A percentile compares a stretch with the other conserved stretches of the same genome.
Conservation (phyloP, 83 land plant genomes). For the Diphasiastrum complanatum region DNA sequence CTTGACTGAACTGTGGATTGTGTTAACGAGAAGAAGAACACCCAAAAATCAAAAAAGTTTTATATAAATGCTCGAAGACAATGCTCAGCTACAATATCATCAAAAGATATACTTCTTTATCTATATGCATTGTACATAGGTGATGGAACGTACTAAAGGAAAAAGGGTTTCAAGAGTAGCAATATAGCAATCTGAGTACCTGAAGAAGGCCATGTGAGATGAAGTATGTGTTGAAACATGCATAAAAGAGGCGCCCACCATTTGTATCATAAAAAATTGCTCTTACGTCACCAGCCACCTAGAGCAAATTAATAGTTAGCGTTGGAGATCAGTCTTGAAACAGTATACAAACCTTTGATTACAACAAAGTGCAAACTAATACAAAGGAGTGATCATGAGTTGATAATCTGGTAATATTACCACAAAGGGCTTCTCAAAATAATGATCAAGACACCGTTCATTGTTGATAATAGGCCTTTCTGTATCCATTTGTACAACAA, state of each 20-base stretch:
- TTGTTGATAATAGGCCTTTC: constrained; percentile 37
- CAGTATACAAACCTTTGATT: background rate
- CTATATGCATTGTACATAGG: no score
- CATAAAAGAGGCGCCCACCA: constrained; percentile 5
- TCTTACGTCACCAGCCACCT: constrained; percentile 12
- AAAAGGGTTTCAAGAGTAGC: no score
- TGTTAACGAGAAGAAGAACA: background rate
- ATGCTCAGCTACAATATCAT: no score
- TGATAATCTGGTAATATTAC: constrained; percentile 23
- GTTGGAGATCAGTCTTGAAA: background rate
- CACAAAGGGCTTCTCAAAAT: constrained; percentile 49
- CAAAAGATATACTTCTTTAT: no score
- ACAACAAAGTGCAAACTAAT: no score
- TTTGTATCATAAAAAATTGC: background rate
- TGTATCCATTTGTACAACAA: constrained; percentile 65
- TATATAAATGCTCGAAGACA: no score
- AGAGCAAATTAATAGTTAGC: background rate
- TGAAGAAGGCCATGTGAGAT: constrained; percentile 4
- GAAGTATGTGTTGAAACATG: constrained; percentile 12
- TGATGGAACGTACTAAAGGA: no score
- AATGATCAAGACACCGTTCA: constrained; percentile 50
- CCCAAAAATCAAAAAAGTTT: background rate
- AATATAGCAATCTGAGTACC: no score
- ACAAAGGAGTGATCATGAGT: background rate
- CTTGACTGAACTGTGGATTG: constrained; percentile 34